phyloP scores from a whole-genome alignment of 192 early-diverging fungal species.

The Coemansia sp. region DNA sequence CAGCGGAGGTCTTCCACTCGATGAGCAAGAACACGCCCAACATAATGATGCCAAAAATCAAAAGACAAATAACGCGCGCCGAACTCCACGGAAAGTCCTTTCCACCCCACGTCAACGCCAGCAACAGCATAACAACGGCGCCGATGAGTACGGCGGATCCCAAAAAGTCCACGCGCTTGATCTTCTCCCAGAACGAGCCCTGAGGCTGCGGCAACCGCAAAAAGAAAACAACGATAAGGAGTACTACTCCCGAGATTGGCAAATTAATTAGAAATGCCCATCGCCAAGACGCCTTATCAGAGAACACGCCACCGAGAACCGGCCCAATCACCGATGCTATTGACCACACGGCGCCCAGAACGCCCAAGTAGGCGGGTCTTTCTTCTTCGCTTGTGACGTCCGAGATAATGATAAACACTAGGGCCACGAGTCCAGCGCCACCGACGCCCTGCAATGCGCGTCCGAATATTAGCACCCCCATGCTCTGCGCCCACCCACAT shows the following conservation, averaged over 20 bases:
- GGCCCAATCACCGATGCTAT: slow-evolving; percentile 67
- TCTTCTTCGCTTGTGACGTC: slow-evolving; percentile 56
- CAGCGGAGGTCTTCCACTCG: slow-evolving; percentile 58
- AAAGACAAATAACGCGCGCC: slow-evolving; percentile 55
- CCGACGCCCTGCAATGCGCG: slow-evolving; percentile 68
- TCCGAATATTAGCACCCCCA: slow-evolving; percentile 65
- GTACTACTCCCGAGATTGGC: slow-evolving; percentile 40
- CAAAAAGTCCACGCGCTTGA: slow-evolving; percentile 61
- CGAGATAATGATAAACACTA: slow-evolving; percentile 65
- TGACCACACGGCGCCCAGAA: slow-evolving; percentile 59
- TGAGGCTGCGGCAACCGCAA: slow-evolving; percentile 48
- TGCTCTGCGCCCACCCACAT: slow-evolving; percentile 55
- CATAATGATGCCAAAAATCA: slow-evolving; percentile 53
- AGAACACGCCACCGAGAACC: slow-evolving; percentile 66
- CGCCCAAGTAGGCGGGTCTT: slow-evolving; percentile 29
- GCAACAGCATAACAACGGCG: slow-evolving; percentile 54
- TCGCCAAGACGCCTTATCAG: slow-evolving; percentile 65
- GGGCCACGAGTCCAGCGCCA: slow-evolving; percentile 61
- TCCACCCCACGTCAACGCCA: slow-evolving; percentile 67
- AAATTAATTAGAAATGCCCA: slow-evolving; percentile 64
- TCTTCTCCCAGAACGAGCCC: slow-evolving; percentile 52
- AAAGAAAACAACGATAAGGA: slow-evolving; percentile 50
- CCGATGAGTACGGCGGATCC: slow-evolving; percentile 58
- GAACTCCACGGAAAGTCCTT: slow-evolving; percentile 59
- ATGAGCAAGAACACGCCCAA: slow-evolving; percentile 51